phyloP scores from a whole-genome alignment of 352 stramenopile species.

The Phytophthora pluvialis region DNA sequence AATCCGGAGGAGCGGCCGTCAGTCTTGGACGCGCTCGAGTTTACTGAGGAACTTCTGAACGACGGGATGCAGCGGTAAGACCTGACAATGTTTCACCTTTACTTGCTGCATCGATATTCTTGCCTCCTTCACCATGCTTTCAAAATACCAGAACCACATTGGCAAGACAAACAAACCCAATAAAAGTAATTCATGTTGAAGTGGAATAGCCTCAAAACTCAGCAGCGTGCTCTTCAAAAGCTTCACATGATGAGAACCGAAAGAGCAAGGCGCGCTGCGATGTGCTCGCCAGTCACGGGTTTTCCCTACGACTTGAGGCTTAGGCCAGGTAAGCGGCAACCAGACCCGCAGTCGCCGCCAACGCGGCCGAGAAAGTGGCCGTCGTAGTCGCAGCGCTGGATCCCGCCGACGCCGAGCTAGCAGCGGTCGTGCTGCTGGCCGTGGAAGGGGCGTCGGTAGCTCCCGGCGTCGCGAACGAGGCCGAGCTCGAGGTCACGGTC shows the following conservation, averaged over 20 bases:
- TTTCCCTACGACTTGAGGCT: constrained; percentile 12
- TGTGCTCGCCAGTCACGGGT: constrained; percentile 1
- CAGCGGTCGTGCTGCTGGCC: constrained; percentile 16
- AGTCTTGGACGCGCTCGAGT: constrained; percentile 81
- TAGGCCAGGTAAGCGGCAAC: constrained; percentile 40
- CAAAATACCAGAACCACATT: constrained; percentile 7
- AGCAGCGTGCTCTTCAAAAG: constrained; percentile 18
- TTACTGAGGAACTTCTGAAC: constrained; percentile 79
- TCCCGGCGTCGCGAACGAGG: constrained; percentile 48
- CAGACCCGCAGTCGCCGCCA: constrained; percentile 35
- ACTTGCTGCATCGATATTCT: constrained; percentile 4
- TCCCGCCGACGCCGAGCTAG: constrained; percentile 25
- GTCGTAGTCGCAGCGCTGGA: constrained; percentile 24
- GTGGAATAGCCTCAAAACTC: constrained; percentile 20
- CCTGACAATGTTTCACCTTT: not conserved
- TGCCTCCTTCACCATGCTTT: constrained; percentile 1
- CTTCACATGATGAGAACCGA: constrained; percentile 13
- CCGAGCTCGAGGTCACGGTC: constrained; percentile 27
- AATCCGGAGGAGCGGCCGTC: constrained; percentile 84
- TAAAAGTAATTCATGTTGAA: constrained; percentile 37
- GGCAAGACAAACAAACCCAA: constrained; percentile 19
- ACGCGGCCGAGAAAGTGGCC: constrained; percentile 19
- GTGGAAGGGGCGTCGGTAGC: constrained; percentile 42
- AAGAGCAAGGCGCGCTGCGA: constrained; percentile 4
- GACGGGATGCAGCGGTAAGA: constrained; percentile 64